These are phyloP conservation scores for Bullera alba DNA, from an alignment of 768 basidiomycete genomes.

Conservation along the genomic window DNA sequence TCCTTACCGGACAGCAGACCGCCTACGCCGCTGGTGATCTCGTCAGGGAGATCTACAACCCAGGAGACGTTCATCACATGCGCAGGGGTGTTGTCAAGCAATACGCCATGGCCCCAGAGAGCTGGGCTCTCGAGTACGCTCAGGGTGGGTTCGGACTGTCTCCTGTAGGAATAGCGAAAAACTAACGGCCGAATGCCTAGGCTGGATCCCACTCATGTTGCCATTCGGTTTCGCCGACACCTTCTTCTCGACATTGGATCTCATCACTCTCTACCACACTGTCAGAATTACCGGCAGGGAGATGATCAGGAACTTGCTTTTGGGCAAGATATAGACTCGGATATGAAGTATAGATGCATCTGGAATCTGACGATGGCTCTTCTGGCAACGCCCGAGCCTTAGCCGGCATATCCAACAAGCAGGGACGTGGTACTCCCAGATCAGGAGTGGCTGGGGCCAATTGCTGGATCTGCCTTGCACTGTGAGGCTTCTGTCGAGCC, in stretches of 20 bases:
- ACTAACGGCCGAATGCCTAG: slow-evolving; percentile 50
- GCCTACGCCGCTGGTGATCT: slow-evolving; percentile 76
- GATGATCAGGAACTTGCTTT: slow-evolving; percentile 69
- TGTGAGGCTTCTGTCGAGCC: too few relatives aligned
- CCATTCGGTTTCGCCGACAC: slow-evolving; percentile 87
- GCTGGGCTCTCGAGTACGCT: slow-evolving; percentile 93
- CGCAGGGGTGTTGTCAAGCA: slow-evolving; percentile 81
- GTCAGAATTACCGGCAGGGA: slow-evolving; percentile 70
- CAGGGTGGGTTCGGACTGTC: slow-evolving; percentile 55
- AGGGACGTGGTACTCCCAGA: too few relatives aligned
- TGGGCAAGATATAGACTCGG: slow-evolving; percentile 68
- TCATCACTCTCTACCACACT: slow-evolving; percentile 73
- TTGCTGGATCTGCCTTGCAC: too few relatives aligned
- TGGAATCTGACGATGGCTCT: too few relatives aligned
- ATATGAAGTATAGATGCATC: not conserved
- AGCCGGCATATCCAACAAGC: too few relatives aligned
- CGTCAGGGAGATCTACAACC: slow-evolving; percentile 71
- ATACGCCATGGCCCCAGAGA: slow-evolving; percentile 95
- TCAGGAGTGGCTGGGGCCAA: too few relatives aligned
- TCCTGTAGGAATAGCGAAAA: not conserved
- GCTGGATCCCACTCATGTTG: slow-evolving; percentile 95
- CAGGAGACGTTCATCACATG: slow-evolving; percentile 79
- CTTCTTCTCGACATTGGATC: slow-evolving; percentile 80
- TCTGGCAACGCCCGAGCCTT: too few relatives aligned
- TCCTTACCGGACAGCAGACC: slow-evolving; percentile 89